These are phyloP conservation scores for Nakaseomyces kungkrabaensis DNA, from an alignment of 1,139 yeast genomes.

Conservation along the genomic window DNA sequence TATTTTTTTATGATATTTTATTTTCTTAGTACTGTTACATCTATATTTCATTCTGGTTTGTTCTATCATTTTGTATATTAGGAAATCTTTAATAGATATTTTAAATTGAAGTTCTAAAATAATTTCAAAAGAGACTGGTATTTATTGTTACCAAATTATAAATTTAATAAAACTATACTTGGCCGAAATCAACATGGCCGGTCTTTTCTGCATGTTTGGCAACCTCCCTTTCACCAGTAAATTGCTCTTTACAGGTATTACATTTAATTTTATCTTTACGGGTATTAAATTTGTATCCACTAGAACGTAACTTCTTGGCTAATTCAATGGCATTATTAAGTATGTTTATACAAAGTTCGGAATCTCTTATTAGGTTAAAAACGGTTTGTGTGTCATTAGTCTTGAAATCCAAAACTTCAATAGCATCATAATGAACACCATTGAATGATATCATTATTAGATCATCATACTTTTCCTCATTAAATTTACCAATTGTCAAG, in stretches of 20 bases:
- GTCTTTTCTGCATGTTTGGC: constrained; percentile 55
- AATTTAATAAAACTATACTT: constrained; percentile 23
- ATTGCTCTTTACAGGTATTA: constrained; percentile 41
- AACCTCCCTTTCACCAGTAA: constrained; percentile 62
- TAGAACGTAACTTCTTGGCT: constrained; percentile 38
- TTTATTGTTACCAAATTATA: no score
- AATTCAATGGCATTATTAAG: constrained; percentile 35
- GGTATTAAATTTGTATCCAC: constrained; percentile 61
- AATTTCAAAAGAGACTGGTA: no score
- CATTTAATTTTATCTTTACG: constrained; percentile 51
- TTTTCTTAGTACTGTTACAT: no score
- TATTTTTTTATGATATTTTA: no score
- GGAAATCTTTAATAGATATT: no score
- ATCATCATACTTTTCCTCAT: constrained; percentile 31
- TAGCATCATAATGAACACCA: constrained; percentile 70
- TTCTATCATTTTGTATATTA: no score
- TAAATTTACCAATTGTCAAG: constrained; percentile 50
- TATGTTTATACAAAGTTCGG: constrained; percentile 26
- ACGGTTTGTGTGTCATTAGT: constrained; percentile 28
- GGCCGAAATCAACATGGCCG: constrained; percentile 60
- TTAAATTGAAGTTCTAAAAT: no score
- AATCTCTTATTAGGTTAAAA: constrained; percentile 29
- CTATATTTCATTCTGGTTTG: no score
- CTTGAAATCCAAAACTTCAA: constrained; percentile 33
- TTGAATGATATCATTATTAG: constrained; percentile 52